These are phyloP conservation scores for Dendrocalamus sinicus DNA, from an alignment of 176 grass and related monocot species.

Conservation along the genomic window DNA sequence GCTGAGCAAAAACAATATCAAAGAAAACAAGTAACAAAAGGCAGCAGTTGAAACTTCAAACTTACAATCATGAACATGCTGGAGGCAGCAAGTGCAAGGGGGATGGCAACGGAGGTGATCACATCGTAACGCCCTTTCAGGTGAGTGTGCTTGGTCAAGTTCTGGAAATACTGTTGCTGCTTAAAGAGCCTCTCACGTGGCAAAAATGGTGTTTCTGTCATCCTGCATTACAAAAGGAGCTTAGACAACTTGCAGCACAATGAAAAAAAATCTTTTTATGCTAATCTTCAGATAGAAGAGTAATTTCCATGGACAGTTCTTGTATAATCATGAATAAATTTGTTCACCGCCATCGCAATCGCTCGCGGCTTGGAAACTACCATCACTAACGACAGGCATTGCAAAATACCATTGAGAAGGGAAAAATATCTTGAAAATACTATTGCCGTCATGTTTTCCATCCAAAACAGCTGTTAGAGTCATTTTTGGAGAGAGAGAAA, in stretches of 20 bases:
- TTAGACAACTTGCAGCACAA: not conserved
- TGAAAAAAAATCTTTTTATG: not conserved
- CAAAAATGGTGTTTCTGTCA: slow-evolving; percentile 65
- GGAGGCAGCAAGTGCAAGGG: slow-evolving; percentile 60
- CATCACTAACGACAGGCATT: not conserved
- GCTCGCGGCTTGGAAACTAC: not conserved
- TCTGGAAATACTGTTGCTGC: slow-evolving; percentile 59
- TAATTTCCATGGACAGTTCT: not conserved
- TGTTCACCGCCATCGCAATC: not conserved
- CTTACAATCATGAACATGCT: slow-evolving; percentile 64
- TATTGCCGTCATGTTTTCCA: not conserved
- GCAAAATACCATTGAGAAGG: not conserved
- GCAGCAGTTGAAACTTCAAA: not conserved
- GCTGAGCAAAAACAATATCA: not conserved
- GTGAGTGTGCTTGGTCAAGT: slow-evolving; percentile 58
- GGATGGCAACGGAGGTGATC: slow-evolving; percentile 66
- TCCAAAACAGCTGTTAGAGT: not conserved
- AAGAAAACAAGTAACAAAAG: not conserved
- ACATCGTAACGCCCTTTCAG: slow-evolving; percentile 65
- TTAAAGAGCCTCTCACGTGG: slow-evolving; percentile 62
- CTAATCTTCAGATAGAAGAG: not conserved
- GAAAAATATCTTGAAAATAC: not conserved
- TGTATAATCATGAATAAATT: not conserved
- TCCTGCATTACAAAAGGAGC: slow-evolving; percentile 44
- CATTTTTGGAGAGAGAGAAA: not conserved